Percentiles rank a stretch among this genome's conserved stretches.
phyloP scores from a whole-genome alignment of 441 rosid genomes.

The Erodium moschatum region DNA sequence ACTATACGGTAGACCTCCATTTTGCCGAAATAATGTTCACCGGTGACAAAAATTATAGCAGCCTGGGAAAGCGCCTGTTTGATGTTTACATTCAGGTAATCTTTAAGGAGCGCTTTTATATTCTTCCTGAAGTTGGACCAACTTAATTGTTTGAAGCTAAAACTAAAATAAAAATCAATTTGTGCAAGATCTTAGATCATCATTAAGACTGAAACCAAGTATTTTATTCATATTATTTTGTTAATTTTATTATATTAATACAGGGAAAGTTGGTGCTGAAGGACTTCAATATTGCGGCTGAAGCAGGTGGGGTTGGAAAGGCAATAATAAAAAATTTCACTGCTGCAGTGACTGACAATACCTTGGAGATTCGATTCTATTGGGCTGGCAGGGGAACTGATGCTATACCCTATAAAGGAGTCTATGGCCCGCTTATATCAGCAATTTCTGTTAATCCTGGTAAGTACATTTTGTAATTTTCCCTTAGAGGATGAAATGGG shows the following conservation, averaged over 20 bases:
- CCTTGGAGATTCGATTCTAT: slow-evolving; percentile 42
- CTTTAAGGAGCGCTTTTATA: no score
- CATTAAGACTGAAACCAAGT: not conserved
- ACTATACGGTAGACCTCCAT: slow-evolving; percentile 45
- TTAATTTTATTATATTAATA: not conserved
- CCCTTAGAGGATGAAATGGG: no score
- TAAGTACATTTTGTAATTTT: slow-evolving; percentile 12
- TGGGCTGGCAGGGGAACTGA: slow-evolving; percentile 75
- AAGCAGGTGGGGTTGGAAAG: slow-evolving; percentile 38
- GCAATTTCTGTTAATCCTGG: slow-evolving; percentile 39
- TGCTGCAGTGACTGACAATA: slow-evolving; percentile 24
- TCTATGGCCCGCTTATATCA: slow-evolving; percentile 55
- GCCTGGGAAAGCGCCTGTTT: slow-evolving; percentile 48
- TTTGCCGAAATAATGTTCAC: slow-evolving; percentile 49
- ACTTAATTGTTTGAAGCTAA: not conserved
- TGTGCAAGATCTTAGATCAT: not conserved
- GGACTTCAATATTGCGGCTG: slow-evolving; percentile 40
- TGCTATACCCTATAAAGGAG: slow-evolving; percentile 35
- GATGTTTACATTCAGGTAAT: slow-evolving; percentile 54
- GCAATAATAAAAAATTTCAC: slow-evolving; percentile 26
- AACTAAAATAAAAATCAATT: no score
- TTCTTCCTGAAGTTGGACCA: not conserved
- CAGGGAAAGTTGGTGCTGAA: slow-evolving; percentile 29
- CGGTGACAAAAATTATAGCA: slow-evolving; percentile 18
- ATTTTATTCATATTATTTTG: not conserved